phyloP scores from a whole-genome alignment of 805 yeast species.

The Tetrapisispora phaffii region DNA sequence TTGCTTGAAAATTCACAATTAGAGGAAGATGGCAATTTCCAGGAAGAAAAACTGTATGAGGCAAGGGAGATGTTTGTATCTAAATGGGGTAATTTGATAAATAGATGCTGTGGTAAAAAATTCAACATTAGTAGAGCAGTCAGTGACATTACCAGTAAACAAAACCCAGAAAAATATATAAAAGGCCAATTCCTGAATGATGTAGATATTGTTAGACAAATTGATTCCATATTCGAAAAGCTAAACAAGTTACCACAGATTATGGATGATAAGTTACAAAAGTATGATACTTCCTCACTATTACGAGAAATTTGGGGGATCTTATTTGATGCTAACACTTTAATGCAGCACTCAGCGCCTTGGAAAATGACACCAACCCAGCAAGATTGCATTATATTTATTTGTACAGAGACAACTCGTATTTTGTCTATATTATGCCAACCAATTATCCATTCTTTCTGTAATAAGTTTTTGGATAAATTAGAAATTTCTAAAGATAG shows the following conservation, averaged over 20 bases:
- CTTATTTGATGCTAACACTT: constrained; percentile 49
- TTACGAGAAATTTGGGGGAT: constrained; percentile 50
- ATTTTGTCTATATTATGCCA: constrained; percentile 54
- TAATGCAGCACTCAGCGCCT: constrained; percentile 63
- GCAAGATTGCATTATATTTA: constrained; percentile 48
- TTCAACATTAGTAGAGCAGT: constrained; percentile 48
- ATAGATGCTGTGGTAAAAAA: constrained; percentile 62
- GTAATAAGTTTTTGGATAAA: constrained; percentile 49
- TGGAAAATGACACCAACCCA: constrained; percentile 43
- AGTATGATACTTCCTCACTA: constrained; percentile 47
- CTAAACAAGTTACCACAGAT: constrained; percentile 30
- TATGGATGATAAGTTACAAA: constrained; percentile 37
- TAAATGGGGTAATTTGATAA: constrained; percentile 71
- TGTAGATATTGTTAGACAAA: constrained; percentile 9
- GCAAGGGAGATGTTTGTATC: constrained; percentile 62
- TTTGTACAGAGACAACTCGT: constrained; percentile 64
- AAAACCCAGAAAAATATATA: constrained; percentile 2
- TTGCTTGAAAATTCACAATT: constrained; percentile 67
- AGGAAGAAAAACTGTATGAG: constrained; percentile 42
- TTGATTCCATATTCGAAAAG: constrained; percentile 23
- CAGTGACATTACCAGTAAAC: constrained; percentile 11
- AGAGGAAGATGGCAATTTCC: constrained; percentile 70
- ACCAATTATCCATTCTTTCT: constrained; percentile 64
- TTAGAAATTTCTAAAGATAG: constrained; percentile 41
- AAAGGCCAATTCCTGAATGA: constrained; percentile 3